phyloP scores from a whole-genome alignment of 2,329 filamentous ascomycete genomes.

The Exophiala phaeomuriformis region DNA sequence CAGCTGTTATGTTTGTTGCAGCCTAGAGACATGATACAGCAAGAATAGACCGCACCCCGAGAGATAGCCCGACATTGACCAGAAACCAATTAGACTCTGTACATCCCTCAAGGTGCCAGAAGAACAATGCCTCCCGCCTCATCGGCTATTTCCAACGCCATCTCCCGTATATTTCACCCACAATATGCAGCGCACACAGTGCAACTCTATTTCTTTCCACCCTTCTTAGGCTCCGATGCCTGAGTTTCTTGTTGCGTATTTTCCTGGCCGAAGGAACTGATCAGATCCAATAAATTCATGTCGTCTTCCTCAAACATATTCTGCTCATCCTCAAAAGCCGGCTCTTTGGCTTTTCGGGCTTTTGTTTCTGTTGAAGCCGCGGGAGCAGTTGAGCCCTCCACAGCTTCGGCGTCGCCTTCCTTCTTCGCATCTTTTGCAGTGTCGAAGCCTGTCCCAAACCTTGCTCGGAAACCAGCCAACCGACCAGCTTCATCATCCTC shows the following conservation, averaged over 20 bases:
- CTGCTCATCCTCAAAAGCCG: slow-evolving; percentile 40
- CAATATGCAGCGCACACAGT: neutral
- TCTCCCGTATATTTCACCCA: too few relatives aligned
- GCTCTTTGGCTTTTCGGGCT: slow-evolving; percentile 21
- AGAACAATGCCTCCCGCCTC: too few relatives aligned
- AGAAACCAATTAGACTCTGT: too few relatives aligned
- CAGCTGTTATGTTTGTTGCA: too few relatives aligned
- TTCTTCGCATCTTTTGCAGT: slow-evolving; percentile 33
- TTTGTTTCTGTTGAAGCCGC: slow-evolving; percentile 32
- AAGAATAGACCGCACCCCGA: too few relatives aligned
- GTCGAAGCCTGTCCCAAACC: slow-evolving; percentile 83
- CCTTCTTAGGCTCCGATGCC: slow-evolving; percentile 27
- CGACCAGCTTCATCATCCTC: slow-evolving; percentile 93
- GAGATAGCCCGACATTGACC: too few relatives aligned
- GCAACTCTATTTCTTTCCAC: slow-evolving; percentile 19
- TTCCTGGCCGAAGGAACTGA: slow-evolving; percentile 44
- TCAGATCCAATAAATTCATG: slow-evolving; percentile 52
- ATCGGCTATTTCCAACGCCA: too few relatives aligned
- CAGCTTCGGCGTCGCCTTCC: slow-evolving; percentile 26
- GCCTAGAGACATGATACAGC: too few relatives aligned
- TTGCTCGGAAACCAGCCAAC: slow-evolving; percentile 73
- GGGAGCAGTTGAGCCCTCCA: slow-evolving; percentile 29
- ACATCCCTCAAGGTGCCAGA: too few relatives aligned
- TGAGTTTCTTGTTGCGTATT: slow-evolving; percentile 7
- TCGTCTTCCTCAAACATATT: slow-evolving; percentile 42